Conservation (phyloP, 331 rosid species). For the Pyracantha coccinea region DNA sequence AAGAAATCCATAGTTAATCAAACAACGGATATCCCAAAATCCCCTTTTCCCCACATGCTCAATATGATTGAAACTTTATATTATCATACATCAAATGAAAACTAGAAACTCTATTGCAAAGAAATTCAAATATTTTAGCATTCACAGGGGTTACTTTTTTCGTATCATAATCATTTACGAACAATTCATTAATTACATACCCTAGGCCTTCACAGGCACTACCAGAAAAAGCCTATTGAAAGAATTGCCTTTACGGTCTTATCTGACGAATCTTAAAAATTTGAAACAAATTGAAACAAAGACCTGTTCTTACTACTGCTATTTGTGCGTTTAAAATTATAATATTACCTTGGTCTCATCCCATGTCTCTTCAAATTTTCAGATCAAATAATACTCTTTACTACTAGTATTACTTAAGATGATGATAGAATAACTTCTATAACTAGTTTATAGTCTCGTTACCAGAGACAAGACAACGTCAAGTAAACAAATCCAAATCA, state of each 20-base stretch:
- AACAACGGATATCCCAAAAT: not conserved
- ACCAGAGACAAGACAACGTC: not conserved
- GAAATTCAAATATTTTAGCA: not conserved
- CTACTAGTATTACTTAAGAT: not conserved
- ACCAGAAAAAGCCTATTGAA: not conserved
- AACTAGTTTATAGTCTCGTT: not conserved
- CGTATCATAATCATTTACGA: not conserved
- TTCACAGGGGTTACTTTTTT: not conserved
- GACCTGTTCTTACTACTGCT: not conserved
- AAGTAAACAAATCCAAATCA: not conserved
- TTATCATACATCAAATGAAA: not conserved
- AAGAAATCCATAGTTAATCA: not conserved
- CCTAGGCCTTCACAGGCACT: not conserved
- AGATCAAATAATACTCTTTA: not conserved
- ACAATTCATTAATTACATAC: not conserved
- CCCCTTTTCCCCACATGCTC: not conserved
- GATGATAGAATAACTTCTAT: not conserved
- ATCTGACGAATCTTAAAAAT: not conserved
- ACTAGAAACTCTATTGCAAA: not conserved
- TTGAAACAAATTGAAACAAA: not conserved
- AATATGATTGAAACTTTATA: not conserved
- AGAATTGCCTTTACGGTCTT: not conserved
- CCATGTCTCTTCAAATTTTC: not conserved
- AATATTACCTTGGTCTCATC: not conserved
- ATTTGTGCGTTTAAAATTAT: not conserved